Percentiles rank a stretch among this genome's conserved stretches.
These are phyloP conservation scores for Saccharomycopsis hybrid DNA, from an alignment of 1,139 yeast species.

Conservation along the genomic window DNA sequence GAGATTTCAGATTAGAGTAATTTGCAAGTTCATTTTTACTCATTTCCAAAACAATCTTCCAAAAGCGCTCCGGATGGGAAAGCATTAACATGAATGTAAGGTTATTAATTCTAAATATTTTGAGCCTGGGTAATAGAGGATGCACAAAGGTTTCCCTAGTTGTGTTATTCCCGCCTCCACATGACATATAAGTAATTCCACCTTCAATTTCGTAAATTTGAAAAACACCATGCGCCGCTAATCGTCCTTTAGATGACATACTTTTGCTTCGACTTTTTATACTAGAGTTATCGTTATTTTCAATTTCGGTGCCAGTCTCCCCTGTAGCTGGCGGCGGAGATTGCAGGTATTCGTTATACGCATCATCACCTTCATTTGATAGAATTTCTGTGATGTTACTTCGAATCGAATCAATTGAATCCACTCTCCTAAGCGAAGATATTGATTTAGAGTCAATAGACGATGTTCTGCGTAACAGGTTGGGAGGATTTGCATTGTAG, in stretches of 20 bases:
- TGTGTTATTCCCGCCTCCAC: constrained; percentile 39
- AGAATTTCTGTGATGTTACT: constrained; percentile 16
- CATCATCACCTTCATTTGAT: constrained; percentile 2
- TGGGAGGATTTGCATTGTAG: constrained; percentile 8
- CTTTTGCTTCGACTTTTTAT: neutral
- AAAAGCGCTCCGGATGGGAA: constrained; percentile 65
- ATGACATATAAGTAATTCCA: constrained; percentile 53
- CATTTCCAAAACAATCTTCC: constrained; percentile 51
- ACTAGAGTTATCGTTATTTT: neutral
- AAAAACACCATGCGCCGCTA: constrained; percentile 55
- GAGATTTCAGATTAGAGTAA: too few species aligned
- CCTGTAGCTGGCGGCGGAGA: too few species aligned
- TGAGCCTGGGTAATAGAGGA: constrained; percentile 58
- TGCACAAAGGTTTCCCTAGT: constrained; percentile 38
- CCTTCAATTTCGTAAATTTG: constrained; percentile 61
- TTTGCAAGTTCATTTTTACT: neutral
- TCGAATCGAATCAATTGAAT: constrained; percentile 12
- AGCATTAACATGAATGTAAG: constrained; percentile 59
- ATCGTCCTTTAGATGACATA: constrained; percentile 33
- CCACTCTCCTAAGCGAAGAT: constrained; percentile 3
- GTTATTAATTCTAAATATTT: constrained; percentile 46
- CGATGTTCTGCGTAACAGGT: neutral
- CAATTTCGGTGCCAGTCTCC: neutral
- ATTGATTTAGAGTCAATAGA: constrained; percentile 4
- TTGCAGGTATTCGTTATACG: neutral